Percentiles rank a stretch among this genome's conserved stretches.
Conservation (phyloP, 192 early-diverging fungal genomes). For the Dimargaris cristalligena region DNA sequence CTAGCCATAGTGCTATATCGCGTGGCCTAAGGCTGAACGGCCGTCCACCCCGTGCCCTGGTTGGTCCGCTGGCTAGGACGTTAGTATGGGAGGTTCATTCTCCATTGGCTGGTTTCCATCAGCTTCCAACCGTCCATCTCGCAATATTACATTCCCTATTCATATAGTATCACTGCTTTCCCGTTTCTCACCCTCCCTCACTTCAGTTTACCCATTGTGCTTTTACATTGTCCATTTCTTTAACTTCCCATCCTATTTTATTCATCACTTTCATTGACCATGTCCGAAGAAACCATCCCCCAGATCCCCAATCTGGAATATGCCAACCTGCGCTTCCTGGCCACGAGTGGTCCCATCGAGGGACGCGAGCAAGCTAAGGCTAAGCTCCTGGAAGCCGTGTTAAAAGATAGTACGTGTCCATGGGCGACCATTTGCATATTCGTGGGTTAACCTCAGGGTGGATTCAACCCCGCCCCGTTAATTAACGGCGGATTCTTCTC, state of each 20-base stretch:
- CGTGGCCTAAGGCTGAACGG: too few relatives aligned
- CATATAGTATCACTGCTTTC: neutral
- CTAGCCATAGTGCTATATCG: too few relatives aligned
- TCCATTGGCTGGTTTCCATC: too few relatives aligned
- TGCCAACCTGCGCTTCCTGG: slow-evolving; percentile 65
- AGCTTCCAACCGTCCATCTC: too few relatives aligned
- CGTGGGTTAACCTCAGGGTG: neutral
- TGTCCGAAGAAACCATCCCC: slow-evolving; percentile 44
- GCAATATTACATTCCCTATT: neutral
- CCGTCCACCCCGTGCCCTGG: too few relatives aligned
- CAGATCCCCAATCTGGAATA: slow-evolving; percentile 83
- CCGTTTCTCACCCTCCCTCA: neutral
- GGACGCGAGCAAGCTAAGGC: slow-evolving; percentile 46
- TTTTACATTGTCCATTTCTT: neutral
- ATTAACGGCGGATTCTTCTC: neutral
- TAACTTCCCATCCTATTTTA: slow-evolving; percentile 5
- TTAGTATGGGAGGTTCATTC: too few relatives aligned
- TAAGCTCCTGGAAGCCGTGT: slow-evolving; percentile 53
- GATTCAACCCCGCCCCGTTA: neutral
- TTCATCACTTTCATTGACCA: slow-evolving; percentile 15
- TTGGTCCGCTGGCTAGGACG: too few relatives aligned
- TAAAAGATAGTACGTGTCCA: slow-evolving; percentile 71
- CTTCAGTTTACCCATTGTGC: neutral
- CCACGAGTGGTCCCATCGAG: slow-evolving; percentile 54
- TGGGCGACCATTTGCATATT: too few relatives aligned